Base-by-base conservation (phyloP, 2,329 filamentous ascomycete species). In the Nakataea oryzae region DNA sequence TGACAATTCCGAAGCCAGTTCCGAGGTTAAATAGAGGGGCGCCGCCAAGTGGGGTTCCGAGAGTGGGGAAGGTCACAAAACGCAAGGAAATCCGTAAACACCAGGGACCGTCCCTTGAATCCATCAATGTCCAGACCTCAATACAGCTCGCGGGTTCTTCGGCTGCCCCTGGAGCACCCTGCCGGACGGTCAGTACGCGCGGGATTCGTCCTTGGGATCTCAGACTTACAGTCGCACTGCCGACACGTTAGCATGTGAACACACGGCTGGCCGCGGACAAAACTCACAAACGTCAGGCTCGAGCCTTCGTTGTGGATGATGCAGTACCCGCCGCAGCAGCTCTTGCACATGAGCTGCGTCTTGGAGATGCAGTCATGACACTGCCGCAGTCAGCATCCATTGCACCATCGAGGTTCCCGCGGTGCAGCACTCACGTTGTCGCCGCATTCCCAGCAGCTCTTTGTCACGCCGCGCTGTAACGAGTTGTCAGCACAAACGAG, bases 391-490 rank as follows among this genome's bases (percentile, higher is more conserved):
- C 59, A 59, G 58, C 27, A 56, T n/a, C 28, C 41, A 30, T 29
- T 21, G 41, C 24, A 7, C 5, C 50, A 7, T 11, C 11, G 27
- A 21, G 17, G 14, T 28, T 47, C 13, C n/a, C 17, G 12, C 34
- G 26, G 1, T 26, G 29, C 13, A 56, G 17, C 28, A 72, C 85
- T 77, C 76, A 91, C 89, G 64, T 90, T 93, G 65, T 83, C 84
- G 60, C 91, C 91, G 73, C 92, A 96, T 73, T 93, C 91, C 82
- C 90, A 95, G 76, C 92, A 96, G 69, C 91, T 84, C 68, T 76
- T 79, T 17, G 83, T 85, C 70, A 90, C 85, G 61, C 82, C 83
- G 65, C 79, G 78, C 76, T 85, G 26, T 11, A 50, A 50, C 41
- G 24, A 34, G 17, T 30, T 5, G 24, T 58, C 30, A 26, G 74